Evolutionary conservation across 306 rosid genomes (phyloP).

Genomic region (Prunus kanzakura): DNA sequence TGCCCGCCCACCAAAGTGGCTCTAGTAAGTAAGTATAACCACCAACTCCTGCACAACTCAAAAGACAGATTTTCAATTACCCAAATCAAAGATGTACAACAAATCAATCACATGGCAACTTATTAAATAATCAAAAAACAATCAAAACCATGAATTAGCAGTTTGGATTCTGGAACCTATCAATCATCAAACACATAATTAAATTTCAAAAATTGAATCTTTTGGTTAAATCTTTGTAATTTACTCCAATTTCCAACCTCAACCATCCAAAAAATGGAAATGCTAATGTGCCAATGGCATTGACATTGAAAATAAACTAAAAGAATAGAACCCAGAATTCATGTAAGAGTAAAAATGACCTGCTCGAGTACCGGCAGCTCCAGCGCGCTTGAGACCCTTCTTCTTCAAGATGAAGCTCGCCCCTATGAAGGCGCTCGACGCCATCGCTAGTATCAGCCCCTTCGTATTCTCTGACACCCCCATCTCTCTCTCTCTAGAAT

Average conservation of each 20-base stretch:
- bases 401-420: slow-evolving; percentile 91
- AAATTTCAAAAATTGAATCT: background rate
- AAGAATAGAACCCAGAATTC: background rate
- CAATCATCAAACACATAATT: too few relatives aligned
- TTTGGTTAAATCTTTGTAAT: background rate
- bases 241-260: background rate
- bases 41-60: slow-evolving; percentile 62
- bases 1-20: slow-evolving; percentile 99
- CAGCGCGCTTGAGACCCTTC: slow-evolving; percentile 91
- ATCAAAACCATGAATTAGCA: too few relatives aligned
- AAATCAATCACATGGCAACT: background rate
- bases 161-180: too few relatives aligned
- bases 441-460: slow-evolving; percentile 72
- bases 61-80: slow-evolving; percentile 10
- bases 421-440: slow-evolving; percentile 84
- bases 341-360: slow-evolving; percentile 29
- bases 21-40: slow-evolving; percentile 83
- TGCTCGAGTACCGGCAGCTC: slow-evolving; percentile 72
- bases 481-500: slow-evolving; percentile 27
- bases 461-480: slow-evolving; percentile 63
- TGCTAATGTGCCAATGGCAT: background rate
- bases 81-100: background rate
- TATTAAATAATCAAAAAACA: background rate
- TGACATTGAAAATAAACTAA: background rate
- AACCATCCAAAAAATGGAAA: background rate